Evolutionary conservation across 2,329 filamentous ascomycete species (phyloP).

Genomic region (Trichoderma semiorbis): DNA sequence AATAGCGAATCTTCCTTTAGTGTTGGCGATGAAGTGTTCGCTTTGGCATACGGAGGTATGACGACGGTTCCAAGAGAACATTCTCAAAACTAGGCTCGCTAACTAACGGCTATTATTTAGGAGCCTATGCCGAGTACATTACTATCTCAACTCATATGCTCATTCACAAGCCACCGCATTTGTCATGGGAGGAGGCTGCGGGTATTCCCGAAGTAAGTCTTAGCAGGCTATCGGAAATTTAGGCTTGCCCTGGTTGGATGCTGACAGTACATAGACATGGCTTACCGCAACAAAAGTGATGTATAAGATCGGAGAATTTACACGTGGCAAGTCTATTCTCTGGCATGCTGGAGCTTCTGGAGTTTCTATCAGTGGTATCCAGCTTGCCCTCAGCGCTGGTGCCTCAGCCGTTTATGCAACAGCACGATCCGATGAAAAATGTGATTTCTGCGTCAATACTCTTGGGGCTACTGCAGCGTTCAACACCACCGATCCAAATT

Average conservation of each 20-base stretch:
- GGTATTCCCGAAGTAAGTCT: not conserved
- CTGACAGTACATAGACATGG: not conserved
- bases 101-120: not conserved
- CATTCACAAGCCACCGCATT: not conserved
- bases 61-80: not conserved
- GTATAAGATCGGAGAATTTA: not conserved
- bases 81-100: not conserved
- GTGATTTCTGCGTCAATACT: not conserved
- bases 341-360: not conserved
- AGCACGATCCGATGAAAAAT: not conserved
- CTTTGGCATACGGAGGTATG: not conserved
- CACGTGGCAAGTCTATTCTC: not conserved
- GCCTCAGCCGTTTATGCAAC: not conserved
- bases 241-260: not conserved
- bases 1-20: not conserved
- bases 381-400: not conserved
- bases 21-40: not conserved
- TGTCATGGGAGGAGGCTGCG: constrained; percentile 1
- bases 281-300: not conserved
- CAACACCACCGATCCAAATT: not conserved
- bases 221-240: too few species aligned
- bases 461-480: not conserved
- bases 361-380: not conserved
- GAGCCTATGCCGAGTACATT: not conserved
- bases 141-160: not conserved